phyloP scores from a whole-genome alignment of 179 eudicot genomes.

The Spergularia azorica region DNA sequence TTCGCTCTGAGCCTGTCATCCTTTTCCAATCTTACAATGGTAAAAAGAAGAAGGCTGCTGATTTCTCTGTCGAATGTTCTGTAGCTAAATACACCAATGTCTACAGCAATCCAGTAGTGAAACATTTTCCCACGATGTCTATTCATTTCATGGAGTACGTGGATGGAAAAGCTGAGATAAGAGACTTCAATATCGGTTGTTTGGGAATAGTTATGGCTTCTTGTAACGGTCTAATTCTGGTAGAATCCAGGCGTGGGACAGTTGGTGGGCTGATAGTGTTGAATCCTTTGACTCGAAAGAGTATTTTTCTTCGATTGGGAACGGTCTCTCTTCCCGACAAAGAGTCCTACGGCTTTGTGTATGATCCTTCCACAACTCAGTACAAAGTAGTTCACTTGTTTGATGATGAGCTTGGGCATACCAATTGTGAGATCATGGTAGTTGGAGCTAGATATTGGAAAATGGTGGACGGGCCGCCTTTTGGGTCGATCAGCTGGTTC shows the following conservation, averaged over 20 bases:
- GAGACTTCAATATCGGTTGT: conserved; percentile 36
- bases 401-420: conserved; percentile 22
- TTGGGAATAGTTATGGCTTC: conserved; percentile 41
- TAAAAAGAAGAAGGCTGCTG: conserved; percentile 10
- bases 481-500: conserved; percentile 36
- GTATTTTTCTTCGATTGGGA: conserved; percentile 39
- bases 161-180: conserved; percentile 33
- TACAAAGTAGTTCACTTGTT: conserved; percentile 47
- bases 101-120: background rate
- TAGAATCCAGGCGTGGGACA: conserved; percentile 22
- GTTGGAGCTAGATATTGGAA: conserved; percentile 44
- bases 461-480: conserved; percentile 43
- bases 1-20: conserved; percentile 32
- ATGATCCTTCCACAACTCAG: conserved; percentile 24
- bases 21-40: conserved; percentile 8
- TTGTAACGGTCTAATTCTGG: conserved; percentile 46
- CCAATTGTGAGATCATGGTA: conserved; percentile 45
- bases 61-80: conserved; percentile 14
- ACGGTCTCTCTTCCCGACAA: conserved; percentile 29
- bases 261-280: conserved; percentile 32
- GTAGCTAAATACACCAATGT: background rate
- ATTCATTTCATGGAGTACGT: conserved; percentile 39
- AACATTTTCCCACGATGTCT: background rate
- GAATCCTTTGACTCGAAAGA: conserved; percentile 54
- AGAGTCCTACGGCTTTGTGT: conserved; percentile 43